Evolutionary conservation across 2,329 filamentous ascomycete genomes (phyloP).

Genomic region (Chaetomiaceae sp.): DNA sequence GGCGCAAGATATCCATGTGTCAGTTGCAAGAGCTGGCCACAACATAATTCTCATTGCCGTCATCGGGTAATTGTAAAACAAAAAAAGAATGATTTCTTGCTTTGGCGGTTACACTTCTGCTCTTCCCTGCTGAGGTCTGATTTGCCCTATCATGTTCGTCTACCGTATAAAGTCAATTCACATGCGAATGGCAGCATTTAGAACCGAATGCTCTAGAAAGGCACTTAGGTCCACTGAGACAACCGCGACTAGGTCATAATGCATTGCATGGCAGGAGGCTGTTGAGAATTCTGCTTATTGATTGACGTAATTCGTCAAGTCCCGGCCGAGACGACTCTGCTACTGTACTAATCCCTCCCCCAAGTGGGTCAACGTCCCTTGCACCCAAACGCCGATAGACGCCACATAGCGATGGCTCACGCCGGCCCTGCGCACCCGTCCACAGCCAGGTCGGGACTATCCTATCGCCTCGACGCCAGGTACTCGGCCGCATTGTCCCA

Average conservation of each 20-base stretch:
- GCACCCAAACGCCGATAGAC: not conserved
- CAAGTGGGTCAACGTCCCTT: not conserved
- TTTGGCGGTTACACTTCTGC: not conserved
- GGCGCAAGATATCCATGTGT: conserved; percentile 11
- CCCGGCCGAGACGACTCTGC: not conserved
- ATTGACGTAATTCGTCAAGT: not conserved
- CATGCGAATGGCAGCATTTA: too few species aligned
- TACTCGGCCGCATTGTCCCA: conserved; percentile 56
- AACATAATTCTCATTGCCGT: conserved; percentile 10
- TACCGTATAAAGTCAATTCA: too few species aligned
- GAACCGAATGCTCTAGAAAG: too few species aligned
- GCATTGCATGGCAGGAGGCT: not conserved
- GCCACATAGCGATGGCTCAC: not conserved
- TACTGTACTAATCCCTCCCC: not conserved
- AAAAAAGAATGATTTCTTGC: not conserved
- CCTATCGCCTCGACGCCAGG: conserved; percentile 38
- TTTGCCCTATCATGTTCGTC: too few species aligned
- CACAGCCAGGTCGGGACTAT: not conserved
- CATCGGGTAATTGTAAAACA: conserved; percentile 8
- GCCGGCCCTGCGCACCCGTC: not conserved
- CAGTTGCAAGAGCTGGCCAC: not conserved
- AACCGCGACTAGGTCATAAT: too few species aligned
- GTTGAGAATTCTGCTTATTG: not conserved
- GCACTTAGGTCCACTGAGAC: too few species aligned
- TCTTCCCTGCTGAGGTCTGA: too few species aligned